Evolutionary conservation across 192 early-diverging fungal species (phyloP), one percentile per base, ranked within the genome.

Genomic region (Physocladia obscura): DNA sequence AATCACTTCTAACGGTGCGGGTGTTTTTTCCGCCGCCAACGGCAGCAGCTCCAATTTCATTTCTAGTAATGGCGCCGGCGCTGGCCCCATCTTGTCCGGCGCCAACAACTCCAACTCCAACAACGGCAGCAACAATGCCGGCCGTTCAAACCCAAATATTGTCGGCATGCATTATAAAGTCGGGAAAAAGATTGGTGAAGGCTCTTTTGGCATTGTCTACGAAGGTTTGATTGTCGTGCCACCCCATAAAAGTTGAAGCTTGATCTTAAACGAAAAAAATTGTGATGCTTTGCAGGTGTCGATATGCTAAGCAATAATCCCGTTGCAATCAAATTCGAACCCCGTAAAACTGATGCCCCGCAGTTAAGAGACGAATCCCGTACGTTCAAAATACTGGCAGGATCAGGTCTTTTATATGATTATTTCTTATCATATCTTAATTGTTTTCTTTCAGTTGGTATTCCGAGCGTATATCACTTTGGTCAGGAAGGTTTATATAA

Each of bases 291-390:
- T 44, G 40, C 40, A 44, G 90, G 93, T 32, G 81, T 85, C 64
- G 93, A 98, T 74, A 79, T 98, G 63, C 63, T 95, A 31, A 93
- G 92, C 77, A 97, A 95, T 75, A 87, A 90, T 72, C 93, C 89
- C 56, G 91, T 97, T 15, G 96, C 95, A 47, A 97, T 98, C 76
- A 98, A 98, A 82, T 98, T 98, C 77, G 92, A 98, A 79, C 92
- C 92, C 63, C 84, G 94, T 65, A 98, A 98, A 81, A 91, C 89
- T 35, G 96, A 98, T 63, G 95, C 96, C 22, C 96, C 96, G 19
- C 96, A 98, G 81, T 83, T 98, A 27, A 83, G 93, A 39, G 96
- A 98, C 73, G 96, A 98, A 78, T 97, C 91, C 73, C 77, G 94
- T 58, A 96, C 94, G 52, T 98, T 96, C 83, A 94, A 95, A 76